Evolutionary conservation across 768 basidiomycete genomes (phyloP), one percentile per base, ranked within the genome.

Genomic region (Melanogaster broomeanus): DNA sequence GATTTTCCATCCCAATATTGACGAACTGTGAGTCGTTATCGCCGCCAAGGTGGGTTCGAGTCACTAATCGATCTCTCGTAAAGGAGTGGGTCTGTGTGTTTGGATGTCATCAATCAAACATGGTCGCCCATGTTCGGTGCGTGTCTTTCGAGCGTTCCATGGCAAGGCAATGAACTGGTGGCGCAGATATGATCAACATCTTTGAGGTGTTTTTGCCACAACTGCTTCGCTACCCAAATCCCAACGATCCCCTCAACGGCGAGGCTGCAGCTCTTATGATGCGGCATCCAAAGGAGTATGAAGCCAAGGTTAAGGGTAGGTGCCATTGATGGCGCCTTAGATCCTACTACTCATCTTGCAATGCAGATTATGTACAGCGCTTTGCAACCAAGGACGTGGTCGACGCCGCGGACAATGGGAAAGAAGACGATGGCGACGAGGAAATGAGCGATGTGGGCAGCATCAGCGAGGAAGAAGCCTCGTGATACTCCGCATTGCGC

Each of bases 61-160:
- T 56, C 50, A 53, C 49, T 58, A 24, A 55, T 41, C 28, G 24
- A 41, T 45, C 38, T 46, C 35, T 34, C 31, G 24, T 53, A 27
- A 67, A 96, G 94, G 65, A 97, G 94, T 66, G 96, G 96, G 38
- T 98, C 95, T 6, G 96, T 99, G 46, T 99, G 97, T 71, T 77
- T 99, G 57, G 97, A 98, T 71, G 97, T 98, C 37, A 98, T 98
- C 70, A 98, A 98, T 68, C 95, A 98, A 75, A 97, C 96, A 15
- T 99, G 97, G 97, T 98, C 97, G 37, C 97, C 97, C 2, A 98
- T 99, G 97, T 99, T 97, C 67, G 94, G 94, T 95, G 67, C 67
- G 88, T 76, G 43, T 44, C 42, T 30, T 27, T 46, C 4, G 22
- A 31, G n/a, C 11, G 34, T 46, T 44, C 13, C 42, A 40, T 31